These are phyloP conservation scores for Venturia effusa DNA, from an alignment of 2,329 filamentous ascomycete species.

Conservation along the genomic window DNA sequence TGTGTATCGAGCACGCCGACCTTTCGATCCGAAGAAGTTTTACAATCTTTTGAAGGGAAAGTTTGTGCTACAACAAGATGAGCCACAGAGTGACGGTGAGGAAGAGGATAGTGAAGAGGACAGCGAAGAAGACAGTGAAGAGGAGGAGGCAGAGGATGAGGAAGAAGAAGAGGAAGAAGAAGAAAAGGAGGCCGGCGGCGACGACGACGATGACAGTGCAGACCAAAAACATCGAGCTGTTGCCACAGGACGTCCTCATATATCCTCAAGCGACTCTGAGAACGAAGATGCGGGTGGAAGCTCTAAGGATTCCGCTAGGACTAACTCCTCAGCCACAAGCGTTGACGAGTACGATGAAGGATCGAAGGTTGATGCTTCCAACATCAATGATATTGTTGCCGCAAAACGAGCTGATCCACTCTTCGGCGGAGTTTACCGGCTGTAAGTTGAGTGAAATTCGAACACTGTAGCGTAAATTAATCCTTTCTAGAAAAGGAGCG, in stretches of 20 bases:
- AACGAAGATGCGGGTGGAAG: conserved; percentile 32
- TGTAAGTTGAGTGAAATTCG: conserved; percentile 16
- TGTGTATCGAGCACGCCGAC: conserved; percentile 45
- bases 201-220: background rate
- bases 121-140: conserved; percentile 15
- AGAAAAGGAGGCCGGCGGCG: background rate
- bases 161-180: background rate
- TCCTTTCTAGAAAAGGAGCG: conserved; percentile 38
- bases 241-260: background rate
- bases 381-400: conserved; percentile 31
- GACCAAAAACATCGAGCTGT: background rate
- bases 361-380: conserved; percentile 3
- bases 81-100: conserved; percentile 16
- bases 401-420: conserved; percentile 43
- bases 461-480: background rate
- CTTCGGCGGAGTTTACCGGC: conserved; percentile 48
- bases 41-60: conserved; percentile 24
- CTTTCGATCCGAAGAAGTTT: conserved; percentile 22
- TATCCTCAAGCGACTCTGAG: background rate
- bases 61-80: conserved; percentile 22
- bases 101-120: conserved; percentile 17
- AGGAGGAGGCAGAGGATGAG: conserved; percentile 13
- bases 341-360: conserved; percentile 17
- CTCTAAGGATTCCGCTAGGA: conserved; percentile 51
- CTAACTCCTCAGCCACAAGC: conserved; percentile 10